These are phyloP conservation scores for Hypoxylon cercidicola DNA, from an alignment of 495 filamentous ascomycete species.

Conservation along the genomic window DNA sequence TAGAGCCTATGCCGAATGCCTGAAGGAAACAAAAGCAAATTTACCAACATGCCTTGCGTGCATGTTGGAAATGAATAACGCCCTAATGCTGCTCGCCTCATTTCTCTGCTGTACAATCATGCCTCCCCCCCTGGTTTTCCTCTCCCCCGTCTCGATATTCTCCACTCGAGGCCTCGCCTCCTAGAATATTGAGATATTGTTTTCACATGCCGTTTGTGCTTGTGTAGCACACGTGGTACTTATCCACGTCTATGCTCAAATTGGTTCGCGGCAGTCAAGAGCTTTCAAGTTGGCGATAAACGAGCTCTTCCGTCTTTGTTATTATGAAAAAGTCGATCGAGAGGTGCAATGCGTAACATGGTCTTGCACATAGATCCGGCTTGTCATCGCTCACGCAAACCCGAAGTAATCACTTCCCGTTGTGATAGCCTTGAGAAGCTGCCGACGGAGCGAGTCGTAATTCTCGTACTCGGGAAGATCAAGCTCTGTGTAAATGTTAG, in stretches of 20 bases:
- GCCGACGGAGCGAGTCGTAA: slow-evolving; percentile 88
- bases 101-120: slow-evolving; percentile 35
- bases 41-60: slow-evolving; percentile 9
- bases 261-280: no score
- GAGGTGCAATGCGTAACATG: background rate
- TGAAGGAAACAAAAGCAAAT: slow-evolving; percentile 10
- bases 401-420: slow-evolving; percentile 97
- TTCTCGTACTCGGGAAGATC: slow-evolving; percentile 98
- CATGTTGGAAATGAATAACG: slow-evolving; percentile 11
- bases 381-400: slow-evolving; percentile 73
- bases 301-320: no score
- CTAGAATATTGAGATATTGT: no score
- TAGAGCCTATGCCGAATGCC: slow-evolving; percentile 32
- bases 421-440: slow-evolving; percentile 93
- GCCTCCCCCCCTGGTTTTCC: no score
- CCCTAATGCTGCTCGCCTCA: slow-evolving; percentile 20
- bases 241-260: no score
- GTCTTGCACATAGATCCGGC: background rate
- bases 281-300: no score
- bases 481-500: slow-evolving; percentile 72
- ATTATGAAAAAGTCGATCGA: background rate
- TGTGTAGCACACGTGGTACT: no score
- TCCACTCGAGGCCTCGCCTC: no score
- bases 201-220: no score
- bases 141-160: no score